Evolutionary conservation across 768 basidiomycete species (phyloP), one percentile per base, ranked within the genome.

Genomic region (Leucosporidium yakuticum): DNA sequence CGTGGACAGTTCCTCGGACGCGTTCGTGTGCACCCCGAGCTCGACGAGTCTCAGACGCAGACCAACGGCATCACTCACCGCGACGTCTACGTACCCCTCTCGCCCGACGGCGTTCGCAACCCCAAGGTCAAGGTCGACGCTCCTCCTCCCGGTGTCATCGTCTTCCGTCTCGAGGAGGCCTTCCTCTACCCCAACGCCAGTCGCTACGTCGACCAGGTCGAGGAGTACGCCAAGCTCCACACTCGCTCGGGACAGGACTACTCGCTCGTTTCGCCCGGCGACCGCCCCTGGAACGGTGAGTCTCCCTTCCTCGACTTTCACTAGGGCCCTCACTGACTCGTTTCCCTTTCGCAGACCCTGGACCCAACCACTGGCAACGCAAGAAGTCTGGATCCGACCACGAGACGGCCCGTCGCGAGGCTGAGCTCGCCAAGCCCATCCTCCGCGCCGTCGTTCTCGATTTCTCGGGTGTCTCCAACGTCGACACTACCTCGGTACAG

Each of bases 401-500:
- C 8, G 47, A 39, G 5, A n/a, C 23, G 48, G 56, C 44, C 2
- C 53, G 44, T 5, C 63, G 20, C 14, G 19, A 31, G 20, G 21
- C 15, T 4, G 62, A 64, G 27, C 19, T 25, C 9, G 39, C 61
- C 53, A 73, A 73, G 57, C 91, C 94, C 0, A 76, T 81, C 27
- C 81, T 98, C 56, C 87, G 86, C 64, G 92, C 95, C 19, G 84
- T 99, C 72, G 88, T 99, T 34, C 81, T 98, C 25, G 96, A 99
- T 78, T 91, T 98, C 76, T 87, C 90, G 50, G 81, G 85, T 44
- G 88, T 94, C 84, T 66, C 87, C 86, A 56, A 97, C 71, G 83
- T 98, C 53, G 96, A 99, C 75, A 90, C 90, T 11, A 98, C 96
- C 2, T 88, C 89, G 29, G 83, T 91, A 1, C 96, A 98, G 79